These are phyloP conservation scores for Scolecobasidium constrictum DNA, from an alignment of 2,329 filamentous ascomycete species.

Conservation along the genomic window DNA sequence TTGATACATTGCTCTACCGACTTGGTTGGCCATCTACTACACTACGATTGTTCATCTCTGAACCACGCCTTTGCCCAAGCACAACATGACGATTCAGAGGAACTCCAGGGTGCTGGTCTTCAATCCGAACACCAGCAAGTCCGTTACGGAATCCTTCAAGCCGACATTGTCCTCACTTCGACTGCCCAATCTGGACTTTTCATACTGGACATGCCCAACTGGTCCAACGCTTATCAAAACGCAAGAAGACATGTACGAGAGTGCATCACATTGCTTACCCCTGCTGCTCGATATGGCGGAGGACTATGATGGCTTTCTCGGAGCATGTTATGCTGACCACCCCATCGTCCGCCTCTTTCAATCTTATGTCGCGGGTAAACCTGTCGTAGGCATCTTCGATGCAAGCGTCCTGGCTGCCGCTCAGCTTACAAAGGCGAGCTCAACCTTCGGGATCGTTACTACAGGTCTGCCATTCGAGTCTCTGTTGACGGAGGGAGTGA, in stretches of 20 bases:
- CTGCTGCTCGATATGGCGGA: conserved; percentile 35
- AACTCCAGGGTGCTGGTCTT: conserved; percentile 58
- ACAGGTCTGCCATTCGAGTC: conserved; percentile 4
- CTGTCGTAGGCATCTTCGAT: conserved; percentile 79
- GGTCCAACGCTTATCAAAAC: conserved; percentile 67
- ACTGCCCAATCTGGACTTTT: conserved; percentile 2
- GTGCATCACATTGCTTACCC: conserved; percentile 50
- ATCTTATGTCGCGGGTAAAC: conserved; percentile 33
- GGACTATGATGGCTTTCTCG: conserved; percentile 61
- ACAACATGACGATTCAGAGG: no score
- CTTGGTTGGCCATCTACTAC: no score
- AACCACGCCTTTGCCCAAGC: no score
- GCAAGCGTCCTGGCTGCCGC: conserved; percentile 60
- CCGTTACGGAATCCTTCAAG: conserved; percentile 48
- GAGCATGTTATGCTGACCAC: conserved; percentile 84
- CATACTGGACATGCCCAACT: conserved; percentile 6
- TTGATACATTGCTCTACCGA: no score
- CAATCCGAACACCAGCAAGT: conserved; percentile 66
- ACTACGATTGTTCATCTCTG: no score
- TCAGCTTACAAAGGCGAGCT: background rate
- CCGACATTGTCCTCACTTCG: background rate
- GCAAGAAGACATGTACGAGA: conserved; percentile 53
- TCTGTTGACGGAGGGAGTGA: conserved; percentile 2
- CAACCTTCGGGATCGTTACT: conserved; percentile 4
- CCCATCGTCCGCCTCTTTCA: conserved; percentile 57